phyloP scores from a whole-genome alignment of 176 grass and related monocot genomes.

The Saccharum spontaneum region DNA sequence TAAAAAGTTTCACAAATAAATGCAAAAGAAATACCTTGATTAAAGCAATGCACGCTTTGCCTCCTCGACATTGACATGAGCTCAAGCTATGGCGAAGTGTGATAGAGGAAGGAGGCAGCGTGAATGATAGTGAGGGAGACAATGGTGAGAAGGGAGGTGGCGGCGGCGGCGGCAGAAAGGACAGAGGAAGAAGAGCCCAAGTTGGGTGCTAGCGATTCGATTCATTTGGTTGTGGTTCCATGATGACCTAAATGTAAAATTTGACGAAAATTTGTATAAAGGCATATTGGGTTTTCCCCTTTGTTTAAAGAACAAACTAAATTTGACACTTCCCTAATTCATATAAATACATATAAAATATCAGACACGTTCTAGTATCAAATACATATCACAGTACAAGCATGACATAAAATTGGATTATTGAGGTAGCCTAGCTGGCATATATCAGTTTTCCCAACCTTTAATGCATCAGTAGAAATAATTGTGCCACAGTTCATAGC shows the following conservation, averaged over 20 bases:
- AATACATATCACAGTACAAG: neutral
- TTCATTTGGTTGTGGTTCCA: neutral
- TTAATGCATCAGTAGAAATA: neutral
- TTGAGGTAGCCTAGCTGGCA: neutral
- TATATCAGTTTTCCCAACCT: neutral
- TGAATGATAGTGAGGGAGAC: neutral
- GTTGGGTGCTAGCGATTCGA: neutral
- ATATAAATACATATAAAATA: neutral
- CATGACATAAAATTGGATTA: neutral
- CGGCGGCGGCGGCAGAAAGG: neutral
- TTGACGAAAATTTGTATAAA: neutral
- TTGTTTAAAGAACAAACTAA: neutral
- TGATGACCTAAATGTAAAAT: neutral
- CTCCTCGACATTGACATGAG: neutral
- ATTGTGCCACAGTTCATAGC: neutral
- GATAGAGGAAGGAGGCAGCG: neutral
- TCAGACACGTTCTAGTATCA: neutral
- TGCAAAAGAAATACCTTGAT: constrained; percentile 1
- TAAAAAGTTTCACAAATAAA: neutral
- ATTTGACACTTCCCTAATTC: neutral
- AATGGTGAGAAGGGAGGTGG: neutral
- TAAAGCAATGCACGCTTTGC: neutral
- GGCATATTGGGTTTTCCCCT: neutral
- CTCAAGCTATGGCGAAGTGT: neutral
- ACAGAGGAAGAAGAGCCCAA: neutral